Conservation (phyloP, 225 moss, liverwort and hornwort genomes). For the Straminergon stramineum region DNA sequence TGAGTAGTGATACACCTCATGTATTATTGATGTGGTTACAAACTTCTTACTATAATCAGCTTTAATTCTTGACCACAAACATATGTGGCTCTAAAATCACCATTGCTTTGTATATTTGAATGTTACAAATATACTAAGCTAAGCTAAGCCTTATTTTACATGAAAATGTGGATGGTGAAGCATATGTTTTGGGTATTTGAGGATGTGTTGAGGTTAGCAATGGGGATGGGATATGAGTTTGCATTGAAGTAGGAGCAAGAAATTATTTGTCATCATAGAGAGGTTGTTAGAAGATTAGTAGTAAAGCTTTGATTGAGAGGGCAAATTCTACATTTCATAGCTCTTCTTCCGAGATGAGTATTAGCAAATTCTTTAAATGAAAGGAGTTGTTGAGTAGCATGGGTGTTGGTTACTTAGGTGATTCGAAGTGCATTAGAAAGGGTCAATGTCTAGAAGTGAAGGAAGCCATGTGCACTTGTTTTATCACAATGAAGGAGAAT, state of each 20-base stretch:
- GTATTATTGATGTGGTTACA: neutral
- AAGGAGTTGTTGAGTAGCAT: neutral
- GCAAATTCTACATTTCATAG: neutral
- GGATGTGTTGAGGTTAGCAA: neutral
- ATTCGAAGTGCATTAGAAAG: neutral
- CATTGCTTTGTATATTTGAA: neutral
- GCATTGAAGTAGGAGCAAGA: neutral
- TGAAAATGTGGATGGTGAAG: neutral
- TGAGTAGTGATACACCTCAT: neutral
- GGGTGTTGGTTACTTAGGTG: neutral
- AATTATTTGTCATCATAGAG: neutral
- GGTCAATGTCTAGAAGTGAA: neutral
- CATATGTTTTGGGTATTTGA: neutral
- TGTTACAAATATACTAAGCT: neutral
- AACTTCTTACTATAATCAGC: neutral
- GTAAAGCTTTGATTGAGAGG: neutral
- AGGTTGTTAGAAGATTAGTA: neutral
- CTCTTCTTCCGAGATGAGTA: neutral
- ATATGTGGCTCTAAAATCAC: neutral
- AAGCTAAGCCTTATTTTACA: neutral
- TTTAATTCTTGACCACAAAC: neutral
- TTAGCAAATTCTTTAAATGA: neutral
- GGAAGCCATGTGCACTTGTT: neutral
- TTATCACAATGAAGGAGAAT: neutral
- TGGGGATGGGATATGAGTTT: neutral